Evolutionary conservation across 2,329 filamentous ascomycete species (phyloP), one percentile per base, ranked within the genome.

Genomic region (Capronia epimyces): DNA sequence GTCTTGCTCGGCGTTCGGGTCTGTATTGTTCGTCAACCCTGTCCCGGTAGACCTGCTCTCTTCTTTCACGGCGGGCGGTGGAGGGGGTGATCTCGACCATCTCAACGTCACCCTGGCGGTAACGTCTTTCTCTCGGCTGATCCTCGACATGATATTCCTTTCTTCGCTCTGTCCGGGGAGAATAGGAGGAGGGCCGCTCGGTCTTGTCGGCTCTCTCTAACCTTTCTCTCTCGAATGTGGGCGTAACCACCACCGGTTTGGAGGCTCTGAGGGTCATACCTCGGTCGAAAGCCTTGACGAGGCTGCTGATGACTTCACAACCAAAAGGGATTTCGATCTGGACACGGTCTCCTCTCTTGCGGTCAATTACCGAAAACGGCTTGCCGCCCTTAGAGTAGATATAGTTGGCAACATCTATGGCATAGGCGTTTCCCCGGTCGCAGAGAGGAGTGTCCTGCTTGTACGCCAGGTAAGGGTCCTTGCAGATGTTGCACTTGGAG

Each of bases 201-300:
- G 46, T 36, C 20, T 43, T 46, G 20, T 44, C 32, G 20, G 51
- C 44, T 16, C 53, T 40, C 34, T 47, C 34, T 40, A 36, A 25
- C 25, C 49, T 50, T 21, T 39, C 24, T 2, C 37, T 18, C 34
- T 43, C 39, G n/a, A 20, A 4, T 15, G 20, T 15, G 4, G 18
- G 15, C 4, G n/a, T 37, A 15, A 37, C 34, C 20, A 24, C 22
- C 3, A 42, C 39, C 4, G 39, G 39, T 15, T 15, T 18, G 15
- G 15, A 16, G 20, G 20, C n/a, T 22, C 49, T 57, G 9, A 60
- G 43, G 12, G 43, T 52, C 43, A 74, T 57, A 4, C 72, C 72
- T 10, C 66, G 63, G 46, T 73, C 71, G 20, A 74, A 61, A 2
- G 72, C 72, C 6, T 66, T 65, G 8, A 75, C 63, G 13, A 76